Base-by-base conservation (phyloP, 179 eudicot species). In the Spergularia azorica region DNA sequence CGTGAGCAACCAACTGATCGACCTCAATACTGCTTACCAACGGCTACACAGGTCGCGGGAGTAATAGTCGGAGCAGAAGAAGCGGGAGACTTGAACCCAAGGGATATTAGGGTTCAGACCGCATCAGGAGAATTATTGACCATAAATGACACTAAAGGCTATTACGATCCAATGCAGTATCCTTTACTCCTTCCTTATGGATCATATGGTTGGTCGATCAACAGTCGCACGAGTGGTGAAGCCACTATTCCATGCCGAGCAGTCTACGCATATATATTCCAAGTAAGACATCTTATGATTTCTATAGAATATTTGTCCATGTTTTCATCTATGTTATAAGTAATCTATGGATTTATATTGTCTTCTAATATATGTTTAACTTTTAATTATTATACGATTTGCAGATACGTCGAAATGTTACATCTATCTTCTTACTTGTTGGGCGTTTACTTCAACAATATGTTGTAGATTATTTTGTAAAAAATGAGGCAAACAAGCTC, bases 201-300 rank as follows among this genome's bases (percentile, higher is more conserved):
- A 18, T 62, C 69, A 3, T 73, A 62, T 62, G 77, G 77, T 13
- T 74, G 76, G 76, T 11, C 67, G 3, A 43, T 73, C 10, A 73
- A 73, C 14, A 46, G 4, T 12, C 67, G 36, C 9, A 43, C 10
- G 11, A 17, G 0, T 41, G 11, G 13, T 11, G 57, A 57, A 18
- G 61, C 39, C 16, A 73, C 57, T 1, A 73, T 59, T 5, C 56
- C 67, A 10, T 60, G 76, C 20, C 56, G 67, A 73, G 76, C 51
- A 3, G 57, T 71, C 52, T 71, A 71, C 16, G 64, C 52, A 17
- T 71, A 71, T 18, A n/a, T 36, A 7, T 17, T 70, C 13, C 73
- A 70, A 50, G 72, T 68, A 48, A 48, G 18, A 2, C 20, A 26
- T 9, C 12, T 54, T 54, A 5, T 14, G 14, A 21, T 21, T 21